Conservation (phyloP, 2,329 filamentous ascomycete species). For the Didymella pinodella region DNA sequence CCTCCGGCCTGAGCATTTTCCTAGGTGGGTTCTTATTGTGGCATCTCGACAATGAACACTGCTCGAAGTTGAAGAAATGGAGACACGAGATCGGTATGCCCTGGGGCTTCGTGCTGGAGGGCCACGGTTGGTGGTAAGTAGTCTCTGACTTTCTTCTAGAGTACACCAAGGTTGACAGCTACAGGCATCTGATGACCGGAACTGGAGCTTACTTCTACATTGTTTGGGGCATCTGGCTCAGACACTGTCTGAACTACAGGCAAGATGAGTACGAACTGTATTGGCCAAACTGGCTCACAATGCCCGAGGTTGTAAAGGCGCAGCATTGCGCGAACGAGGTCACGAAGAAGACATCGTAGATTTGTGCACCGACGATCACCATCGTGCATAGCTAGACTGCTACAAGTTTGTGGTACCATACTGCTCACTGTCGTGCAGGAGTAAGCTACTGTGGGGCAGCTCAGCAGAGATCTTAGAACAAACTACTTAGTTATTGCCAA, state of each 20-base stretch:
- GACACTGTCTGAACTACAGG: conserved; percentile 75
- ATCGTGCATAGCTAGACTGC: too few species aligned
- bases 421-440: conserved; percentile 1
- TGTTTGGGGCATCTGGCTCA: conserved; percentile 82
- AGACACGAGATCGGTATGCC: conserved; percentile 75
- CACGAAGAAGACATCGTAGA: conserved; percentile 43
- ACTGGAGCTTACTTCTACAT: conserved; percentile 86
- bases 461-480: conserved; percentile 1
- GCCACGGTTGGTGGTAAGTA: conserved; percentile 74
- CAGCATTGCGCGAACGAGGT: conserved; percentile 26
- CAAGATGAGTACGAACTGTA: conserved; percentile 75
- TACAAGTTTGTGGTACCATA: not conserved
- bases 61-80: conserved; percentile 69
- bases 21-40: conserved; percentile 78
- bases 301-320: conserved; percentile 61
- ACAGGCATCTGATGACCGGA: conserved; percentile 80
- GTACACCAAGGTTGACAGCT: conserved; percentile 18
- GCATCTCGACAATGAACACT: conserved; percentile 82
- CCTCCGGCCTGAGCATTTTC: conserved; percentile 73
- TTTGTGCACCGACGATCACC: not conserved
- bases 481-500: conserved; percentile 20
- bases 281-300: conserved; percentile 69
- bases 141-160: not conserved
- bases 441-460: conserved; percentile 15
- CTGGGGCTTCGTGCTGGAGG: conserved; percentile 79